Evolutionary conservation across 495 filamentous ascomycete species (phyloP).

Genomic region (Margaritispora aquatica): DNA sequence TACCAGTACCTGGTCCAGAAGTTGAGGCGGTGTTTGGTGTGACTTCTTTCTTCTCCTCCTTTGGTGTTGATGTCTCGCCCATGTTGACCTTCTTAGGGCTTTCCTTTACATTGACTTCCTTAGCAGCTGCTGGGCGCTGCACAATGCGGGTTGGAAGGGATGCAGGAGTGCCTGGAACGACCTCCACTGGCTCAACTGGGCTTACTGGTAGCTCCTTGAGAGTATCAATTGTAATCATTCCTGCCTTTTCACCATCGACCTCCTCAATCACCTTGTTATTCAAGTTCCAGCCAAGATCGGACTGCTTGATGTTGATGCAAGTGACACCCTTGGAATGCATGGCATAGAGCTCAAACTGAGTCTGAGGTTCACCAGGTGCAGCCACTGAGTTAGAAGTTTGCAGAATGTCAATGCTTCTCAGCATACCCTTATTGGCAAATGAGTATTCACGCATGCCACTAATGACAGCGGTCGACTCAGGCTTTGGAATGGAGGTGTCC

Average conservation of each 20-base stretch:
- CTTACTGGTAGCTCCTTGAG: constrained; percentile 35
- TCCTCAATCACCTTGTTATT: constrained; percentile 78
- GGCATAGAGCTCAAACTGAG: constrained; percentile 88
- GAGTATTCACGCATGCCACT: constrained; percentile 93
- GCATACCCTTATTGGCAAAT: constrained; percentile 76
- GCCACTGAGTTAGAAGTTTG: constrained; percentile 49
- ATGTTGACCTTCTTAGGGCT: constrained; percentile 17
- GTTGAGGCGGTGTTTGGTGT: constrained; percentile 6
- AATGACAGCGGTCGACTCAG: constrained; percentile 91
- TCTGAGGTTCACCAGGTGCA: constrained; percentile 40
- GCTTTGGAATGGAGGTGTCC: constrained; percentile 66
- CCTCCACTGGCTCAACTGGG: constrained; percentile 25
- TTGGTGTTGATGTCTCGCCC: constrained; percentile 23
- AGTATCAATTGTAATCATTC: constrained; percentile 37
- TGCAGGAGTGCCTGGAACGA: constrained; percentile 4
- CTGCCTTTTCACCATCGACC: constrained; percentile 64
- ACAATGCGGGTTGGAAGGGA: constrained; percentile 11
- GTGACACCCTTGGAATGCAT: constrained; percentile 97
- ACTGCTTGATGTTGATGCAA: constrained; percentile 73
- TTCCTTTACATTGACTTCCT: constrained; percentile 18
- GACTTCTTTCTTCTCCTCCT: constrained; percentile 25
- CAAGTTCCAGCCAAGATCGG: constrained; percentile 81
- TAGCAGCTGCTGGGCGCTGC: constrained; percentile 11
- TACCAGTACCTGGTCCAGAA: constrained; percentile 14
- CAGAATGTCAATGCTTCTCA: constrained; percentile 86